A percentile compares a stretch with the other conserved stretches of the same genome.
Conservation (phyloP, 2,329 filamentous ascomycete species). For the Endoconidiophora polonica region DNA sequence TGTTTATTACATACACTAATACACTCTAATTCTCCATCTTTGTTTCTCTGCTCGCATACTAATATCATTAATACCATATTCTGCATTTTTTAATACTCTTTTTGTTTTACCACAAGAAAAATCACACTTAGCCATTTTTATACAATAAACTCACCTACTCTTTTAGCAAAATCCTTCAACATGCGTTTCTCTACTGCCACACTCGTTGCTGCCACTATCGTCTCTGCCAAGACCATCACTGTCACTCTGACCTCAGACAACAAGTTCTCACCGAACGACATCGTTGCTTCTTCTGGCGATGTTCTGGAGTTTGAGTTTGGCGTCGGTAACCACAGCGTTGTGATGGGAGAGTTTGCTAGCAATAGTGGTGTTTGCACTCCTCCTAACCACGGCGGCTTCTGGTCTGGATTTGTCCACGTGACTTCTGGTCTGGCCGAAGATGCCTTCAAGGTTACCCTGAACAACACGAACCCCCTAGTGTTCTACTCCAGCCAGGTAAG, state of each 20-base stretch:
- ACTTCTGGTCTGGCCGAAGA: conserved; percentile 12
- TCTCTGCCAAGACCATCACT: conserved; percentile 17
- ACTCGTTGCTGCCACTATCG: conserved; percentile 2
- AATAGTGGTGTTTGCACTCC: conserved; percentile 25
- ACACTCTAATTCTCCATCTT: neutral
- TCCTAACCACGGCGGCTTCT: conserved; percentile 25
- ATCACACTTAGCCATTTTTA: neutral
- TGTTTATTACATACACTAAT: neutral
- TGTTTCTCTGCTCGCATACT: neutral
- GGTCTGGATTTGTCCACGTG: conserved; percentile 25
- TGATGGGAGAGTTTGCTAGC: conserved; percentile 23
- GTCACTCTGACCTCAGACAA: conserved; percentile 27
- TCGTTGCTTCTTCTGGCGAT: conserved; percentile 29
- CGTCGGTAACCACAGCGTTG: conserved; percentile 33
- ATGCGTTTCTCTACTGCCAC: conserved; percentile 5
- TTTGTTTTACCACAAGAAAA: neutral
- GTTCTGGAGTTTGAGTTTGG: conserved; percentile 38
- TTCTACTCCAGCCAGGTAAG: conserved; percentile 18
- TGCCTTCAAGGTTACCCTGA: conserved; percentile 18
- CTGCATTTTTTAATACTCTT: neutral
- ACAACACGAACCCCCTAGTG: conserved; percentile 19
- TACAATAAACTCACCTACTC: neutral
- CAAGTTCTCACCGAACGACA: conserved; percentile 26
- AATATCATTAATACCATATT: too few species aligned
- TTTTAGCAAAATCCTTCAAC: neutral